Evolutionary conservation across 805 yeast species (phyloP), one percentile per base, ranked within the genome.

Genomic region (Yamadazyma sp.): DNA sequence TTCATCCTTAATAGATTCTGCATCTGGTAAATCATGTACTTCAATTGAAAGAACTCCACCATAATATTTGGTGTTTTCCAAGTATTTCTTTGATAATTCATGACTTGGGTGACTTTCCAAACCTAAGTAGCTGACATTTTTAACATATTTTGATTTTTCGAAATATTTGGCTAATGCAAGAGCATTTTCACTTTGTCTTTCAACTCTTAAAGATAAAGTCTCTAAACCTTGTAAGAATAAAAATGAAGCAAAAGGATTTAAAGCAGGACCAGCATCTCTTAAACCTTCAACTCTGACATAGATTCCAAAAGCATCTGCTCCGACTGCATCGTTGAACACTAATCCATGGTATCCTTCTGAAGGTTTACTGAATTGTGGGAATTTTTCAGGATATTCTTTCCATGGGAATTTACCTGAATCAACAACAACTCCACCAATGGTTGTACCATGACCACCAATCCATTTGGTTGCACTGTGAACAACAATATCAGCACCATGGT

Each of bases 391-490:
- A 50, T 82, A 62, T 29, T 55, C 68, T 36, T 73, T 77, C 89
- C 95, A 91, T 53, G 91, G 94, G 73, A 91, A 91, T 33, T 84
- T 89, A 48, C 97, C 96, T 23, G 88, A 78, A 59, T 91, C 96
- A 31, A 91, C 73, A 47, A 91, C 73, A 35, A 82, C 85, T 71
- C 98, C 98, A 35, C 84, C 97, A 60, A 89, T 81, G 28, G 96
- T 86, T 38, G 85, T 87, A 56, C 98, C 97, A 57, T 89, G 97
- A 40, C 97, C 98, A 45, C 95, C 95, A 48, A 89, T 89, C 96
- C 96, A 91, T 63, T 89, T 89, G 40, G 98, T 89, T 36, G 96
- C 96, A 42, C 96, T 88, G 62, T 89, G 96, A 14, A 84, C 84
- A 22, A 91, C 83, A 47, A 89, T 82, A 58, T 89, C 96, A 30